Conservation (phyloP, 2,329 filamentous ascomycete genomes). For the Colletotrichum liaoningense region DNA sequence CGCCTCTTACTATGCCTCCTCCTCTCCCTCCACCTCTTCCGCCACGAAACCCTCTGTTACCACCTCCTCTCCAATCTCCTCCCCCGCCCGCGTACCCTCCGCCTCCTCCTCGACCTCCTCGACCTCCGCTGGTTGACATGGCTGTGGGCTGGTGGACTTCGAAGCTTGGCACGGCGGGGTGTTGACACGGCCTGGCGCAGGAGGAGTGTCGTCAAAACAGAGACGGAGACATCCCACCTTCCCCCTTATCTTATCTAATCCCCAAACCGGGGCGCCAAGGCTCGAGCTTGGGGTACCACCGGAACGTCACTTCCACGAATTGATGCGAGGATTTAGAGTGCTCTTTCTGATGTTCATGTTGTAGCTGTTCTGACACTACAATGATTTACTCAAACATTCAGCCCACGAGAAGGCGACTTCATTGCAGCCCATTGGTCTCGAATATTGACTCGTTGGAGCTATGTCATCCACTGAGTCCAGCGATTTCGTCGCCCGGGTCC, state of each 20-base stretch:
- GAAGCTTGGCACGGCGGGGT: not conserved
- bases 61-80: not conserved
- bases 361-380: too few species aligned
- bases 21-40: not conserved
- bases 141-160: not conserved
- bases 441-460: too few species aligned
- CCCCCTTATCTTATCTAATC: constrained; percentile 35
- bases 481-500: constrained; percentile 16
- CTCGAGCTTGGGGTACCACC: not conserved
- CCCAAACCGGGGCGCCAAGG: constrained; percentile 19
- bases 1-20: not conserved
- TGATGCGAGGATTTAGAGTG: not conserved
- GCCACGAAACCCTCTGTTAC: constrained; percentile 3
- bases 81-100: not conserved
- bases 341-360: not conserved
- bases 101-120: not conserved
- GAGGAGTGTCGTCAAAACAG: constrained; percentile 31
- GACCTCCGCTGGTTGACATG: constrained; percentile 31
- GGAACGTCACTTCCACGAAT: not conserved
- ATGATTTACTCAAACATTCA: not conserved
- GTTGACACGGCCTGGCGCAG: not conserved
- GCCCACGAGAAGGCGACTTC: accelerated
- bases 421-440: not conserved
- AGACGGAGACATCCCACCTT: constrained; percentile 31
- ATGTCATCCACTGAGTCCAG: not conserved